Conservation (phyloP, 805 yeast genomes). For the Lachancea lanzarotensis region DNA sequence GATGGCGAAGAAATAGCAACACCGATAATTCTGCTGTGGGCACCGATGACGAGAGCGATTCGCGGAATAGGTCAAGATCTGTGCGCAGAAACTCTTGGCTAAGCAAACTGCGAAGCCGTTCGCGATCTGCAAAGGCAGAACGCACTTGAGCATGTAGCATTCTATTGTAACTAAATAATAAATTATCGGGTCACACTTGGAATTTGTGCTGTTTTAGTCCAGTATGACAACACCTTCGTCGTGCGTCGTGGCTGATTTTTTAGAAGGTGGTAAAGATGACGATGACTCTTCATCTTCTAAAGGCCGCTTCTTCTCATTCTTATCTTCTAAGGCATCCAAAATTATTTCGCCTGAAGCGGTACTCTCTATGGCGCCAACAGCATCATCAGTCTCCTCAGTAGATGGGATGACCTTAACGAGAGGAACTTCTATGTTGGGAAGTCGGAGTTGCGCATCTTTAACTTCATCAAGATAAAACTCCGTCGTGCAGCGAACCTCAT, state of each 20-base stretch:
- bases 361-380: conserved; percentile 19
- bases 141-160: background rate
- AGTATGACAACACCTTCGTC: conserved; percentile 2
- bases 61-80: conserved; percentile 18
- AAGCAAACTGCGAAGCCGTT: conserved; percentile 37
- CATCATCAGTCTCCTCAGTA: conserved; percentile 8
- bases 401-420: conserved; percentile 14
- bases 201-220: background rate
- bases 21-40: conserved; percentile 4
- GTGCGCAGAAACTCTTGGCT: conserved; percentile 40
- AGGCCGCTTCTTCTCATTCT: conserved; percentile 9
- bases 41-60: conserved; percentile 13
- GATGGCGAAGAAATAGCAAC: conserved; percentile 5
- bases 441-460: conserved; percentile 11
- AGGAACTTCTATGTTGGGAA: conserved; percentile 34
- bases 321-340: conserved; percentile 6
- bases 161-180: background rate
- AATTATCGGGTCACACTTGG: background rate
- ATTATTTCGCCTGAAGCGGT: conserved; percentile 13
- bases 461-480: conserved; percentile 48
- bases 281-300: conserved; percentile 2
- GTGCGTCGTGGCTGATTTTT: background rate
- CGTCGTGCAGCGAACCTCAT: conserved; percentile 41
- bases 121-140: conserved; percentile 22
- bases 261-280: conserved; percentile 6